Conservation (phyloP, 768 basidiomycete species). For the Lepiota subincarnata region DNA sequence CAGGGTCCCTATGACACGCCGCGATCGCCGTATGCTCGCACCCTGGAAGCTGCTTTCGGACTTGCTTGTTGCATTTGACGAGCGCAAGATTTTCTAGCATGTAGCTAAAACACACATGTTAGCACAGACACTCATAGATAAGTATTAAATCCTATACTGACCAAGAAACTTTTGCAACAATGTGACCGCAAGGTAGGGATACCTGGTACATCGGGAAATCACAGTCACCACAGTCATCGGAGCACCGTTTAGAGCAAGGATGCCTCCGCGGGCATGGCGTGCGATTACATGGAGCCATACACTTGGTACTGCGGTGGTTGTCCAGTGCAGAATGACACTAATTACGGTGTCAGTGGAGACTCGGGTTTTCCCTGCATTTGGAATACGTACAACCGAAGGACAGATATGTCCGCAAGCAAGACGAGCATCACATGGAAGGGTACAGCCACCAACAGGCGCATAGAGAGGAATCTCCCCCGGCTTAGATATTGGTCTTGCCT, state of each 20-base stretch:
- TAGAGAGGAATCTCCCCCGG: conserved; percentile 48
- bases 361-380: neutral
- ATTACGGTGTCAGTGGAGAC: neutral
- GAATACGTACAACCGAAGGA: conserved; percentile 46
- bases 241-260: conserved; percentile 54
- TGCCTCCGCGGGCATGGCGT: conserved; percentile 49
- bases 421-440: conserved; percentile 47
- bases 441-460: conserved; percentile 65
- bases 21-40: conserved; percentile 54
- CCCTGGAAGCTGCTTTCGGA: conserved; percentile 39
- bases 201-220: conserved; percentile 42
- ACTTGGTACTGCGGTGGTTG: conserved; percentile 44
- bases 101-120: conserved; percentile 30
- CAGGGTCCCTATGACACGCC: conserved; percentile 44
- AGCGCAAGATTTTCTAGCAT: conserved; percentile 38
- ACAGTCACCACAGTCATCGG: conserved; percentile 50
- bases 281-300: conserved; percentile 43
- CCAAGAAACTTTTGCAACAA: conserved; percentile 42
- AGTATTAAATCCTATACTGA: conserved; percentile 22
- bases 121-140: neutral
- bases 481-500: conserved; percentile 33
- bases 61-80: conserved; percentile 37
- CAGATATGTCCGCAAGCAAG: conserved; percentile 64
- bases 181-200: conserved; percentile 56
- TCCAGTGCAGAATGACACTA: conserved; percentile 64